Evolutionary conservation across 1,139 yeast genomes (phyloP).

Genomic region (Pneumocystis jirovecii): DNA sequence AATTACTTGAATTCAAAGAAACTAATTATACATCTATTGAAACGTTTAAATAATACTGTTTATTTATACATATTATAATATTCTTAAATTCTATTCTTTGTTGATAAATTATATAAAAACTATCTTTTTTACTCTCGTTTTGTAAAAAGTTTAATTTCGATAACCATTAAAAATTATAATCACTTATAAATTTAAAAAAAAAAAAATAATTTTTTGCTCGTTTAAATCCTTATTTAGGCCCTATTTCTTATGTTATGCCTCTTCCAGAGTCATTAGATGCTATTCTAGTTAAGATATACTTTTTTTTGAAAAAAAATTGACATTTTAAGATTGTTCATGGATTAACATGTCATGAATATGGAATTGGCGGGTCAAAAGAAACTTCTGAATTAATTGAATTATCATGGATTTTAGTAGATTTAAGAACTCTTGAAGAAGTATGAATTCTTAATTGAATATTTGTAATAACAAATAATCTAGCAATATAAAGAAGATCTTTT

Average conservation of each 20-base stretch:
- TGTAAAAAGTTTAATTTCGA: background rate
- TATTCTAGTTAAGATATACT: constrained; percentile 39
- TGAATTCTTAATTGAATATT: background rate
- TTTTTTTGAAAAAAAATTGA: constrained; percentile 24
- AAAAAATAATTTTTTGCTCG: too few relatives aligned
- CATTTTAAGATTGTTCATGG: background rate
- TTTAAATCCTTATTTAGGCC: background rate
- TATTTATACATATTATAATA: background rate
- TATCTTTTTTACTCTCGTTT: background rate
- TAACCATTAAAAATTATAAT: background rate
- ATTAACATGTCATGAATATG: constrained; percentile 41
- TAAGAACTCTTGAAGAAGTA: constrained; percentile 22
- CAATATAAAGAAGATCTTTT: constrained; percentile 32
- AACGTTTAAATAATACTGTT: background rate
- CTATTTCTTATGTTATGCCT: background rate
- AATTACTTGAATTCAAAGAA: background rate
- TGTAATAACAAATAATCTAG: constrained; percentile 5
- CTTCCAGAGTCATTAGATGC: constrained; percentile 1
- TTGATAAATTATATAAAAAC: background rate
- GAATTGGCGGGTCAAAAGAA: constrained; percentile 45
- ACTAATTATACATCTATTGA: background rate
- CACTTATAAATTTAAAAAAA: background rate
- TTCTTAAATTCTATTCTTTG: background rate
- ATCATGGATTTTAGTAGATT: constrained; percentile 44
- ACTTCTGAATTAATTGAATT: constrained; percentile 51